Conservation (phyloP, 202 grass and related monocot genomes). For the Hordeum pubiflorum region DNA sequence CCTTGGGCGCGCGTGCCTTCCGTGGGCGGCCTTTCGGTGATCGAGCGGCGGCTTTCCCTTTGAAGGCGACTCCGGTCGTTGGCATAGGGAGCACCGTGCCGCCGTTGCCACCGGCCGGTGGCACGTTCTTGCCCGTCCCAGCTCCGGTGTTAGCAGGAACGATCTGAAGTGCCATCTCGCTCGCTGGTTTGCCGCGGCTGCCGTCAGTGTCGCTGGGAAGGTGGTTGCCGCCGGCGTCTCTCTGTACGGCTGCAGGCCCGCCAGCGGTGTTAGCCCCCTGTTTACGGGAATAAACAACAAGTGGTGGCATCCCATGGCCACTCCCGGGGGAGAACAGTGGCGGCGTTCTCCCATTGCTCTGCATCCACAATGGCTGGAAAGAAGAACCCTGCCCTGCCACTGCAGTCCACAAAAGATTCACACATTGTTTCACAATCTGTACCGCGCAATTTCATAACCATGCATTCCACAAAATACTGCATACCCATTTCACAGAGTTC, state of each 20-base stretch:
- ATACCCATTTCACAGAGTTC: too few relatives aligned
- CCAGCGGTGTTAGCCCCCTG: not conserved
- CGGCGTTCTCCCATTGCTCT: not conserved
- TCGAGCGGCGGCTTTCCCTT: not conserved
- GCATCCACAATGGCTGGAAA: slow-evolving; percentile 1
- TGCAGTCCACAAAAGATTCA: too few relatives aligned
- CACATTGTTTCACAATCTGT: too few relatives aligned
- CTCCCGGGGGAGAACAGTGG: not conserved
- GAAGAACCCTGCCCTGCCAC: slow-evolving; percentile 23
- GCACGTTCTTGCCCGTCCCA: too few relatives aligned
- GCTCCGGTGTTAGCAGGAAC: not conserved
- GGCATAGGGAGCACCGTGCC: slow-evolving; percentile 30
- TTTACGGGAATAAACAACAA: not conserved
- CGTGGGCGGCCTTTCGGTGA: not conserved
- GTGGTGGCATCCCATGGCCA: not conserved
- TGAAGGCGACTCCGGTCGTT: not conserved
- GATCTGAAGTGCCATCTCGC: slow-evolving; percentile 4
- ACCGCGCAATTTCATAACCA: too few relatives aligned
- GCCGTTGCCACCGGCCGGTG: not conserved
- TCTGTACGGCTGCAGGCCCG: too few relatives aligned
- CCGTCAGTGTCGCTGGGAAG: not conserved
- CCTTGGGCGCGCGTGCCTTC: slow-evolving; percentile 14
- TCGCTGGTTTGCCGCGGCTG: not conserved
- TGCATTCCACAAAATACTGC: too few relatives aligned
- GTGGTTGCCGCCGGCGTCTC: too few relatives aligned